Base-by-base conservation (phyloP, 164 flowering plant genomes). In the Magnolia sinica region DNA sequence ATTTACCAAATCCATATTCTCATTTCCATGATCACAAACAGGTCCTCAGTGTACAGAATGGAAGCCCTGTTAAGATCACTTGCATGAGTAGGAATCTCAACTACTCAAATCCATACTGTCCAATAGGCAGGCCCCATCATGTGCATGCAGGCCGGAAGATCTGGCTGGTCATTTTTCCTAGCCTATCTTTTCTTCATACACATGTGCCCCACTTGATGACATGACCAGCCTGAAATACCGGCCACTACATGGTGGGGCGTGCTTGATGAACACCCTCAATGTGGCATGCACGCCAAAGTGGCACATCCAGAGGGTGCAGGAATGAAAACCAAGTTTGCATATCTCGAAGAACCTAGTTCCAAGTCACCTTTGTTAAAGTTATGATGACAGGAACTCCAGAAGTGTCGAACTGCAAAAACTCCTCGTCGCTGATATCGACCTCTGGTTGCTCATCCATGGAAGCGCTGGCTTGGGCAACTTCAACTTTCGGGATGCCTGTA, bases 391-490 rank as follows among this genome's bases (percentile, higher is more conserved):
- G 98, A 72, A 96, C 86, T 3, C 83, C 84, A 16, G 96, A 83
- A n/a, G 99, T 92, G 81, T 96, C 98, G 71, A 94, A 94, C 81
- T 90, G 96, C 61, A 89, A 83, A 81, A 90, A 92, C 76, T 96
- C 98, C 79, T 96, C 98, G 72, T 96, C 99, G 74, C 99, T 96
- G 23, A 92, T 81, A 77, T 94, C 97, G 78, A 94, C 87, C 80
- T 96, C 99, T 51, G 97, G 97, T 78, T 85, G 86, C 73, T 87
- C 94, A 72, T 89, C 91, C 14, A 85, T 87, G n/a, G 89, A 76
- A 65, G 88, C 87, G 18, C 69, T 87, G 2, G 78, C 81, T 55
- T 55, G 61, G 14, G 88, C 87, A 76, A 93, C 87, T 24, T 91
- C 51, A 65, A 93, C 98, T 83, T 86, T 91, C 71, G 98, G 98